A percentile compares a stretch with the other conserved stretches of the same genome.
Evolutionary conservation across 2,329 filamentous ascomycete genomes (phyloP).

Genomic region (Penicillium sp.): DNA sequence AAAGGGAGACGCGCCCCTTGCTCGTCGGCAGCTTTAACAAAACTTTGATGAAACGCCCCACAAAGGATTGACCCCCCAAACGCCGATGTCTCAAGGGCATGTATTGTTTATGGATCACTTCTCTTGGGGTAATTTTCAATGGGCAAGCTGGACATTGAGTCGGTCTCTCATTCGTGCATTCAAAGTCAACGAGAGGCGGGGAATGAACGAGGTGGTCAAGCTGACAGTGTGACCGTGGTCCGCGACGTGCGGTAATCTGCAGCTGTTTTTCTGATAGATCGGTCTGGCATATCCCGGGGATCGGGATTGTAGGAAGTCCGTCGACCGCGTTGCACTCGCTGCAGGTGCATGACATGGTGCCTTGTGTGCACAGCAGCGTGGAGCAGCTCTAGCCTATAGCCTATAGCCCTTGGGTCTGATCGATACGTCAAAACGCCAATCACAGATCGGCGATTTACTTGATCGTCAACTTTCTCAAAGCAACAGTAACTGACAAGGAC

Average conservation of each 20-base stretch:
- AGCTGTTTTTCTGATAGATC: slow-evolving; percentile 12
- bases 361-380: neutral
- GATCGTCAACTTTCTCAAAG: neutral
- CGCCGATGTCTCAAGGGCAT: neutral
- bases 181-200: slow-evolving; percentile 1
- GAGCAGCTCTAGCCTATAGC: neutral
- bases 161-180: neutral
- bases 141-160: neutral
- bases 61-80: neutral
- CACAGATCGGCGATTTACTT: neutral
- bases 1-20: slow-evolving; percentile 9
- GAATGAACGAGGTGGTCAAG: slow-evolving; percentile 8
- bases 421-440: neutral
- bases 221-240: slow-evolving; percentile 10
- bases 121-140: neutral
- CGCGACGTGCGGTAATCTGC: slow-evolving; percentile 6
- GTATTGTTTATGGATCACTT: slow-evolving; percentile 1
- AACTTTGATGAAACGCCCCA: slow-evolving; percentile 9
- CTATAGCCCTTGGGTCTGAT: slow-evolving; percentile 3
- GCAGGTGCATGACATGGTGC: slow-evolving; percentile 2
- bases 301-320: neutral
- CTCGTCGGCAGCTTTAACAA: slow-evolving; percentile 11
- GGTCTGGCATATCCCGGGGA: neutral
- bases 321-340: neutral
- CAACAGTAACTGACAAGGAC: neutral